These are phyloP conservation scores for Pezicula rhizophila DNA, from an alignment of 2,329 filamentous ascomycete genomes.

Conservation along the genomic window DNA sequence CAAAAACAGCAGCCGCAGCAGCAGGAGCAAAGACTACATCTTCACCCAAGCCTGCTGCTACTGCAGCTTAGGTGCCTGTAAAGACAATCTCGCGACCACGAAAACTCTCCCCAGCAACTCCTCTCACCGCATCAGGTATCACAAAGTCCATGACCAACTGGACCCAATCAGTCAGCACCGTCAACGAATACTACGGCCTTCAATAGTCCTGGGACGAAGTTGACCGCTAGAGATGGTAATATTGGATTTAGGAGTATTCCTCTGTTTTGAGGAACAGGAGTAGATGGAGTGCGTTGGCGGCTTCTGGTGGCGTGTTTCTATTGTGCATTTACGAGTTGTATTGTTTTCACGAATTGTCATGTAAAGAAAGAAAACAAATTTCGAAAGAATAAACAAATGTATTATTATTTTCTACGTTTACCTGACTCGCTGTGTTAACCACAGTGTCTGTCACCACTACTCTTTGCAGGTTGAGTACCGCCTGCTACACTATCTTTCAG, in stretches of 20 bases:
- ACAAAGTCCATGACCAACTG: constrained; percentile 13
- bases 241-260: not conserved
- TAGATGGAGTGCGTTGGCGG: no score
- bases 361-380: no score
- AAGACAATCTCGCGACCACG: not conserved
- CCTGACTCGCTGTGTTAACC: no score
- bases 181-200: constrained; percentile 4
- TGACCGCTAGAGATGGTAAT: not conserved
- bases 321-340: no score
- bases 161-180: constrained; percentile 10
- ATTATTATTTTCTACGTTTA: no score
- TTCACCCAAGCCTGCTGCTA: not conserved
- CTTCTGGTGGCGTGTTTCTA: no score
- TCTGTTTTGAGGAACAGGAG: no score
- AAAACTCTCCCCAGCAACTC: constrained; percentile 8
- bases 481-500: no score
- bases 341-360: no score
- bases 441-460: no score
- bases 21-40: not conserved
- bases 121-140: constrained; percentile 10
- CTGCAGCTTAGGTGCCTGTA: not conserved
- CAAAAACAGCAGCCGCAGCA: not conserved
- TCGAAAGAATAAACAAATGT: no score
- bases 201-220: not conserved
- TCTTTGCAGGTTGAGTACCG: no score